A percentile compares a stretch with the other conserved stretches of the same genome.
Evolutionary conservation across 441 rosid species (phyloP).

Genomic region (Euphorbia corollata): DNA sequence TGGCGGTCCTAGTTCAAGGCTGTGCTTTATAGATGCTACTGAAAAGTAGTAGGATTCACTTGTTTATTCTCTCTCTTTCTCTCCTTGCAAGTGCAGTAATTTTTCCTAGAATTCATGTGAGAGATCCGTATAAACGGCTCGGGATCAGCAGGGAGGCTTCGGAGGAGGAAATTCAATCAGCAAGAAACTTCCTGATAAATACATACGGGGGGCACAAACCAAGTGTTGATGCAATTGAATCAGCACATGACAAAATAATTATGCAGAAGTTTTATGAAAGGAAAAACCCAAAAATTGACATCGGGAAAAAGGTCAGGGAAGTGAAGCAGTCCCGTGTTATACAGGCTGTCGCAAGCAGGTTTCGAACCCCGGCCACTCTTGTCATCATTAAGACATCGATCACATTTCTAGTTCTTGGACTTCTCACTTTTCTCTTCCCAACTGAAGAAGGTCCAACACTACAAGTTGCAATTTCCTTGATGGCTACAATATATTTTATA

Average conservation of each 20-base stretch:
- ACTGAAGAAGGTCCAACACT: constrained; percentile 98
- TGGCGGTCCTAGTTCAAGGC: too few relatives aligned
- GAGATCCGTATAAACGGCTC: constrained; percentile 84
- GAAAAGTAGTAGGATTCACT: not conserved
- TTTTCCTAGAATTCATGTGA: constrained; percentile 76
- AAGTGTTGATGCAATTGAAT: constrained; percentile 84
- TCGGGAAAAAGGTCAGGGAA: constrained; percentile 64
- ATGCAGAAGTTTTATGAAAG: constrained; percentile 90
- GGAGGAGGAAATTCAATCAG: constrained; percentile 89
- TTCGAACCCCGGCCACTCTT: constrained; percentile 64
- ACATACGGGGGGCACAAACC: constrained; percentile 79
- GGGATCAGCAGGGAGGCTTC: constrained; percentile 92
- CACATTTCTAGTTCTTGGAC: constrained; percentile 63
- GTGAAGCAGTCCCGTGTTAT: constrained; percentile 63
- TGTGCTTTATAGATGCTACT: not conserved
- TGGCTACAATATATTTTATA: constrained; percentile 72
- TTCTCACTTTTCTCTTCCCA: constrained; percentile 79
- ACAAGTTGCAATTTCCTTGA: constrained; percentile 69
- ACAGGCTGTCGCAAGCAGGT: constrained; percentile 63
- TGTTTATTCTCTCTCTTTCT: not conserved
- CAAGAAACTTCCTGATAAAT: constrained; percentile 78
- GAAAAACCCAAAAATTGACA: constrained; percentile 73
- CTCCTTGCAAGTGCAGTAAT: constrained; percentile 39
- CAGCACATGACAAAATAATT: constrained; percentile 89
- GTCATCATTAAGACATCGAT: constrained; percentile 55